Base-by-base conservation (phyloP, 163 green algal species). In the Volvox carteri region DNA sequence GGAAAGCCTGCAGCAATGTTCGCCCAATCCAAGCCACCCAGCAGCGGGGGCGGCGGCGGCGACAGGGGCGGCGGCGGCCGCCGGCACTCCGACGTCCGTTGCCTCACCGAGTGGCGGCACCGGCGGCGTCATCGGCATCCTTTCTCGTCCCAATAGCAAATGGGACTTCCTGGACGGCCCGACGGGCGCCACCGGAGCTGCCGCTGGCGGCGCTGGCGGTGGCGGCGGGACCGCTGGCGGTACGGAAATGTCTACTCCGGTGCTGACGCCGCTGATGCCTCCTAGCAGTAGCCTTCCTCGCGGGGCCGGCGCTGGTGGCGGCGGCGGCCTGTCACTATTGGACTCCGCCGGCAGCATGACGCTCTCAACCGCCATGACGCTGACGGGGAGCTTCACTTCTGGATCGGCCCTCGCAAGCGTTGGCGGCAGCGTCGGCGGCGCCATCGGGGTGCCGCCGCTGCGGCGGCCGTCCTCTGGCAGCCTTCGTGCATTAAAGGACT, bases 91-190 rank as follows among this genome's bases (percentile, higher is more conserved):
- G 67, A 65, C 54, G 25, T 19, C 54, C 54, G 19, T 65, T 12
- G 54, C 54, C 25, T 65, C 54, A 23, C 54, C 54, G 19, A 23
- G 54, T 11, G 28, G 4, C 14, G 37, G 62, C n/a, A 28, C 62
- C 37, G 70, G 14, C 8, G 25, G 21, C 35, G 14, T 23, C 46
- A 73, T 37, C 50, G 54, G 16, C 54, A 65, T 65, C 54, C 54
- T 65, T 65, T 18, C 2, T 6, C 58, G 42, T 1, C 4, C 65
- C 30, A 37, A 9, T 46, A 70, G 46, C 62, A 87, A 78, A 44
- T 87, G 81, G 81, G 81, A 87, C 30, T 87, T 87, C 30, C 48
- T 87, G 23, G 81, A 87, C 44, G 18, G 6, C 0, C 78, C 78
- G 41, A 86, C 78, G 21, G 33, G 28, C n/a, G 44, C 62, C 42